These are phyloP conservation scores for Taphrina communis DNA, from an alignment of 1,139 yeast genomes.

Conservation along the genomic window DNA sequence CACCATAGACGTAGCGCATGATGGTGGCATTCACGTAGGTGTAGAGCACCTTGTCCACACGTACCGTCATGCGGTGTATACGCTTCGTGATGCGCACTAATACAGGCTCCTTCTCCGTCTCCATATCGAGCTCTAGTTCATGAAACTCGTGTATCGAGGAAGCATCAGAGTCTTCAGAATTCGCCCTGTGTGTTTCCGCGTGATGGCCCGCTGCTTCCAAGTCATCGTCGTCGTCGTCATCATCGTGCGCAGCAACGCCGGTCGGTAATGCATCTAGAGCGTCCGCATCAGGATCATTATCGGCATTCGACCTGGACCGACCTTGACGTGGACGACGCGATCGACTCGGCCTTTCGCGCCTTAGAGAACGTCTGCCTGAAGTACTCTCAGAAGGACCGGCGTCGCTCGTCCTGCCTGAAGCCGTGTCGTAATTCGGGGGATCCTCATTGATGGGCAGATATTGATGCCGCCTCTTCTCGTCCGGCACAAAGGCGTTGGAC, in stretches of 20 bases:
- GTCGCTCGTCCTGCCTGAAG: slow-evolving; percentile 6
- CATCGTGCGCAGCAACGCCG: not conserved
- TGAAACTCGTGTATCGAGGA: slow-evolving; percentile 18
- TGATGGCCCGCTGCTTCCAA: slow-evolving; percentile 18
- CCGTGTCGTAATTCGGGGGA: slow-evolving; percentile 26
- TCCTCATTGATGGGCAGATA: slow-evolving; percentile 33
- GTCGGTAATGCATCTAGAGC: not conserved
- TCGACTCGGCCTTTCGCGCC: not conserved
- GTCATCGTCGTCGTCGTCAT: slow-evolving; percentile 22
- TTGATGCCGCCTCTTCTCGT: slow-evolving; percentile 40
- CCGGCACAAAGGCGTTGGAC: slow-evolving; percentile 31
- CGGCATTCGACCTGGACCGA: slow-evolving; percentile 1
- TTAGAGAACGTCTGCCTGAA: not conserved
- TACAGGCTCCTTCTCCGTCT: slow-evolving; percentile 28
- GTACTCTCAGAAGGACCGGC: slow-evolving; percentile 3
- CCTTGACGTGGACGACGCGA: not conserved
- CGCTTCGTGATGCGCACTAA: slow-evolving; percentile 15
- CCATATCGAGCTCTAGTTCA: slow-evolving; percentile 30
- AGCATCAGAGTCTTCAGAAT: slow-evolving; percentile 19
- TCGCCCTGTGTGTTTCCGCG: slow-evolving; percentile 26
- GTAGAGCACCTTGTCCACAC: slow-evolving; percentile 28
- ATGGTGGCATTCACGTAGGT: slow-evolving; percentile 31
- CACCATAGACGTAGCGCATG: slow-evolving; percentile 34
- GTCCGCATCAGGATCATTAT: not conserved
- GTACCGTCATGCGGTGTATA: slow-evolving; percentile 15